Percentiles rank a stretch among this genome's conserved stretches.
Conservation (phyloP, 2,329 filamentous ascomycete genomes). For the Hymenotorrendiella dingleyae region DNA sequence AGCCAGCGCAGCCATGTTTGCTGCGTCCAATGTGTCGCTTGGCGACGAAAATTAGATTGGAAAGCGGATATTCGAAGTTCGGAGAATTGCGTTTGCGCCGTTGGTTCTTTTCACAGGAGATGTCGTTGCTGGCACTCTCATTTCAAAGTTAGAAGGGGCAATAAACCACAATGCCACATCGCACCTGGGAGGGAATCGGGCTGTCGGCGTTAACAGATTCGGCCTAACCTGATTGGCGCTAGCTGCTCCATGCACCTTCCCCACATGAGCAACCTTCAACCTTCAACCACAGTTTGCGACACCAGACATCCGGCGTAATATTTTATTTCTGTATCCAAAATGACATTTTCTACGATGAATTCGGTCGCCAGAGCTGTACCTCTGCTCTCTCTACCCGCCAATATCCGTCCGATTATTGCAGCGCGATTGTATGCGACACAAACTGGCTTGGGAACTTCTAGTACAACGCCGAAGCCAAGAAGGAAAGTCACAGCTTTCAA, state of each 20-base stretch:
- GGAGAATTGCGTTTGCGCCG: too few species aligned
- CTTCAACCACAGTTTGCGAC: background rate
- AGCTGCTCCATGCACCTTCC: slow-evolving; percentile 6
- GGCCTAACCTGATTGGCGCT: background rate
- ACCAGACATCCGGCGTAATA: background rate
- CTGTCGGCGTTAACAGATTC: background rate
- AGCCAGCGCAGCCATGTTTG: slow-evolving; percentile 60
- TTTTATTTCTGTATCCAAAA: background rate
- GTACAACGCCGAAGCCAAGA: slow-evolving; percentile 36
- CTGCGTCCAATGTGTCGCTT: too few species aligned
- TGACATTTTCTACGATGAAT: slow-evolving; percentile 14
- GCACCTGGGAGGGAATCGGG: slow-evolving; percentile 14
- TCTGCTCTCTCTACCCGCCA: slow-evolving; percentile 34
- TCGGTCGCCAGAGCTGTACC: slow-evolving; percentile 20
- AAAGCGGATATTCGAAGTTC: too few species aligned
- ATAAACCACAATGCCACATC: slow-evolving; percentile 23
- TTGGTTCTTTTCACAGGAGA: too few species aligned
- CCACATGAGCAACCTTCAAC: slow-evolving; percentile 10
- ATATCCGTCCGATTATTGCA: slow-evolving; percentile 34
- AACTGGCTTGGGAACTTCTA: slow-evolving; percentile 36
- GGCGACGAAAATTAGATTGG: too few species aligned
- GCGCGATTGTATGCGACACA: slow-evolving; percentile 54
- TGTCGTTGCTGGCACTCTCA: too few species aligned
- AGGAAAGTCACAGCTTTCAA: slow-evolving; percentile 77
- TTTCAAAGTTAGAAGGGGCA: slow-evolving; percentile 7